Base-by-base conservation (phyloP, 192 early-diverging fungal genomes). In the Coemansia sp. region DNA sequence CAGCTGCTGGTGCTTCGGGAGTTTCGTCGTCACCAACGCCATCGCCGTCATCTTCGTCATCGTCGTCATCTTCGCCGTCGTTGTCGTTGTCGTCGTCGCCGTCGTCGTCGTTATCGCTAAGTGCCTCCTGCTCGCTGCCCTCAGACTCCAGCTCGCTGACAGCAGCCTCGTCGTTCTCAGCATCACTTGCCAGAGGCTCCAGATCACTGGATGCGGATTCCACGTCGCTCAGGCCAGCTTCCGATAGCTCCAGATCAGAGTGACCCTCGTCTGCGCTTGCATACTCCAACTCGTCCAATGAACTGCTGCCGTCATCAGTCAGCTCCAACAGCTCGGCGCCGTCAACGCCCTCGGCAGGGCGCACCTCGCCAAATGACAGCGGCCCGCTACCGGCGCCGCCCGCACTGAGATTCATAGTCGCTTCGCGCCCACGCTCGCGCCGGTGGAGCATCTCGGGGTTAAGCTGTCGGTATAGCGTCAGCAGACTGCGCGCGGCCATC, bases 361-460 rank as follows among this genome's bases (percentile, higher is more conserved):
- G 56, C 35, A 82, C 69, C 53, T 87, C 84, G 62, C 92, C 97
- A 78, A 86, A 99, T 34, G 78, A 56, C 2, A 79, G 67, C 14
- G 52, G 32, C 12, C 80, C 67, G 25, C 81, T 77, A 41, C 79
- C 81, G 31, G 84, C 73, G 49, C 81, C 40, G 8, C 62, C 63
- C 14, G 30, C 55, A 17, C 26, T 89, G 55, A 95, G 65, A 40
- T 73, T 74, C 41, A 94, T 84, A 5, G 87, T 80, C 8, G 87
- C 94, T 6, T 74, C 79, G 67, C 94, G 94, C 26, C 96, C 94
- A 38, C 97, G 81, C 56, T 99, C 94, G 65, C 92, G 93, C 63
- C 90, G 89, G 41, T 83, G 79, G 17, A 99, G 81, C 81, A 99
- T 67, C 73, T 92, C 87, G 5, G 97, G 97, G 74, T 99, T 98